These are phyloP conservation scores for Pyrus hybrid DNA, from an alignment of 331 rosid genomes.

Conservation along the genomic window DNA sequence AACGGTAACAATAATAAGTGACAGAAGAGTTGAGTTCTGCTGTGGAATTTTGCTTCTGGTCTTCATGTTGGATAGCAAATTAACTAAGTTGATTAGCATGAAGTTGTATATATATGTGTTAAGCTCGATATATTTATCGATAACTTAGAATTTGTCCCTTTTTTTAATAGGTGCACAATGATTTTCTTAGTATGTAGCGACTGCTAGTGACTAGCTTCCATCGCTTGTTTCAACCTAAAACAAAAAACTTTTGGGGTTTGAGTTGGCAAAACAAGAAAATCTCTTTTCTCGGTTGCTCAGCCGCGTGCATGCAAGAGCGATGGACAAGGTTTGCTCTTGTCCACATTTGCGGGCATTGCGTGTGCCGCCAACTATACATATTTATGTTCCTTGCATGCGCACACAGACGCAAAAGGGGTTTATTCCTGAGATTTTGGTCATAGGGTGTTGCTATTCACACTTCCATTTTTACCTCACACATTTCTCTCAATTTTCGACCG, in stretches of 20 bases:
- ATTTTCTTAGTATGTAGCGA: background rate
- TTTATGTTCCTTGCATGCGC: background rate
- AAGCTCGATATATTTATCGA: background rate
- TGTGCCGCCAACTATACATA: background rate
- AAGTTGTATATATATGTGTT: background rate
- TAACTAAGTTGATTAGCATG: background rate
- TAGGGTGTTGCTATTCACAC: too few species aligned
- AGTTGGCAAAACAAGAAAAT: conserved; percentile 12
- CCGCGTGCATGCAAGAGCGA: conserved; percentile 5
- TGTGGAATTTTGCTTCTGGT: background rate
- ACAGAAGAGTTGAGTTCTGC: background rate
- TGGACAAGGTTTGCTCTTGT: conserved; percentile 26
- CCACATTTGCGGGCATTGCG: background rate
- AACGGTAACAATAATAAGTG: conserved; percentile 3
- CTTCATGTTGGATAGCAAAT: background rate
- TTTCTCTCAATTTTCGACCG: too few species aligned
- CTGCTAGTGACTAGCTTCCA: background rate
- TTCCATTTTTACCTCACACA: too few species aligned
- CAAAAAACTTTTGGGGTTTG: background rate
- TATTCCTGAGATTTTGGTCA: too few species aligned
- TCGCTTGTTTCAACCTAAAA: background rate
- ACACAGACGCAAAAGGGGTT: too few species aligned
- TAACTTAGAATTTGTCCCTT: background rate
- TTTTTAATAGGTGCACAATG: background rate
- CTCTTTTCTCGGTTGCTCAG: conserved; percentile 11